phyloP scores from a whole-genome alignment of 495 filamentous ascomycete genomes.

The Ramalina intermedia region DNA sequence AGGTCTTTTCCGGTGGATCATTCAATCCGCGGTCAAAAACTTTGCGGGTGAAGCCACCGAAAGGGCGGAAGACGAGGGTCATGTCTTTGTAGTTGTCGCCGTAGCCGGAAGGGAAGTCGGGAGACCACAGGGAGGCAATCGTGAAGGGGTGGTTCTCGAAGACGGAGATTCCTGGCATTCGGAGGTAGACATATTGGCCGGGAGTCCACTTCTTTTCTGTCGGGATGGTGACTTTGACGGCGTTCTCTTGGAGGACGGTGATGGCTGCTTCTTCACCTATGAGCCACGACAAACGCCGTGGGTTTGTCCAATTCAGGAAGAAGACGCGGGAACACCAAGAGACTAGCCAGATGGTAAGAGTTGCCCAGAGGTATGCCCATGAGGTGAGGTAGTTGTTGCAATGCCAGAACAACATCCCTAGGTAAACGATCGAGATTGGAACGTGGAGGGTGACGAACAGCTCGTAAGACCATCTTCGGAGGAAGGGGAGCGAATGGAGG shows the following conservation, averaged over 20 bases:
- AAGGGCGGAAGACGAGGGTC: constrained; percentile 80
- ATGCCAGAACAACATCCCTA: constrained; percentile 90
- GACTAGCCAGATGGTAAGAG: constrained; percentile 59
- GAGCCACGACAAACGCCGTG: constrained; percentile 61
- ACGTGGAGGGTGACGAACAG: constrained; percentile 71
- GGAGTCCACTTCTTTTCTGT: constrained; percentile 88
- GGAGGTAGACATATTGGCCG: constrained; percentile 86
- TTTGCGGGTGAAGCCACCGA: constrained; percentile 71
- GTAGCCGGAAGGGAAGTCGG: constrained; percentile 79
- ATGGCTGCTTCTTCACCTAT: constrained; percentile 80
- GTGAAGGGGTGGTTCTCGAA: constrained; percentile 95
- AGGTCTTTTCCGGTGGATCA: constrained; percentile 72
- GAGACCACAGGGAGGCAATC: constrained; percentile 75
- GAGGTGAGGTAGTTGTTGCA: constrained; percentile 82
- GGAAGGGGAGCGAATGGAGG: constrained; percentile 61
- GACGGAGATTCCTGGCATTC: constrained; percentile 80
- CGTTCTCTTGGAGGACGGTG: constrained; percentile 76
- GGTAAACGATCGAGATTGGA: constrained; percentile 63
- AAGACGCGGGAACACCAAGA: constrained; percentile 51
- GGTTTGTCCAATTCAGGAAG: constrained; percentile 78
- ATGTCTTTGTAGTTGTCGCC: constrained; percentile 78
- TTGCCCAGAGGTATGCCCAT: constrained; percentile 81
- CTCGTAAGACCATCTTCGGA: constrained; percentile 58
- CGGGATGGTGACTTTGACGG: constrained; percentile 84
- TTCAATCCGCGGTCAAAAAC: constrained; percentile 65